Evolutionary conservation across 2,329 filamentous ascomycete species (phyloP).

Genomic region (Torrubiella hemipterigena): DNA sequence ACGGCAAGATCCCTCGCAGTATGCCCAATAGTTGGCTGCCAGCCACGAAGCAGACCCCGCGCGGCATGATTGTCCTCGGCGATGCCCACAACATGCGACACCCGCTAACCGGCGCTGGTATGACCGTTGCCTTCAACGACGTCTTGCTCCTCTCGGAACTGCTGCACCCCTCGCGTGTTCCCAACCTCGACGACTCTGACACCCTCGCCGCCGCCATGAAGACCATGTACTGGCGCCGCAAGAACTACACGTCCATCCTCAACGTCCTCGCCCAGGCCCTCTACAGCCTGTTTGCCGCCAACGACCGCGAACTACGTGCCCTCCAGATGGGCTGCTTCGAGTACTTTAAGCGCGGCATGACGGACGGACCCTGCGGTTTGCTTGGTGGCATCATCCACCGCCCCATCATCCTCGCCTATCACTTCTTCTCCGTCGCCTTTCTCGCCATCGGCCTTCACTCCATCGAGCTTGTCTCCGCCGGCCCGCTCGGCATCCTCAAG

Average conservation of each 20-base stretch:
- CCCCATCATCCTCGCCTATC: conserved; percentile 69
- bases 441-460: conserved; percentile 63
- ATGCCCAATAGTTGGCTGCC: conserved; percentile 98
- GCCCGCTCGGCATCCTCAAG: conserved; percentile 26
- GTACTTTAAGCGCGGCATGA: conserved; percentile 72
- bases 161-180: conserved; percentile 56
- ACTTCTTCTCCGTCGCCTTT: conserved; percentile 92
- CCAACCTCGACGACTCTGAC: conserved; percentile 53
- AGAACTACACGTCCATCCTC: conserved; percentile 73
- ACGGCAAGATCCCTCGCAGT: conserved; percentile 61
- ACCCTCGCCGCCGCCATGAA: conserved; percentile 58
- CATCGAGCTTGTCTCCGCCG: conserved; percentile 21
- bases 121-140: conserved; percentile 96
- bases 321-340: conserved; percentile 85
- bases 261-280: conserved; percentile 96
- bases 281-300: conserved; percentile 81
- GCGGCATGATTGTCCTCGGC: conserved; percentile 69
- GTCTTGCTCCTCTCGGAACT: conserved; percentile 66
- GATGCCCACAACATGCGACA: conserved; percentile 99
- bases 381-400: conserved; percentile 70
- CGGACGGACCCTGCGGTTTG: conserved; percentile 69
- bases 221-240: conserved; percentile 78
- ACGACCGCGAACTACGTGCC: conserved; percentile 63
- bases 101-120: conserved; percentile 89
- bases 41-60: conserved; percentile 44